These are phyloP conservation scores for Botrytis medusae DNA, from an alignment of 2,329 filamentous ascomycete species.

Conservation along the genomic window DNA sequence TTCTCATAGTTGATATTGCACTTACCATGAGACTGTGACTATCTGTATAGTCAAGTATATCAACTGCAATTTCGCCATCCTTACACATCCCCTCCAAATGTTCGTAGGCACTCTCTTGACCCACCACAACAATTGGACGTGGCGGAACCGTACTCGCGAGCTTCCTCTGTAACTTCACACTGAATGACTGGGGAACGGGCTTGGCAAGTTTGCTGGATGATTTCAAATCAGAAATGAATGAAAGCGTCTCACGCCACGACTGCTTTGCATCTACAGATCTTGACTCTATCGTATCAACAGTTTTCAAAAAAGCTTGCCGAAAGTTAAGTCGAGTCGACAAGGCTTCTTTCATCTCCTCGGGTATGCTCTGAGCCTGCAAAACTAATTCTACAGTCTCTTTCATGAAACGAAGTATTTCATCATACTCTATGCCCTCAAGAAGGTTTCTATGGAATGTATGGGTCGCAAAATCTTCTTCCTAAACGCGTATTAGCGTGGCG, in stretches of 20 bases:
- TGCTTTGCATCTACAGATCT: conserved; percentile 46
- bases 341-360: conserved; percentile 49
- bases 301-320: conserved; percentile 60
- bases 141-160: conserved; percentile 93
- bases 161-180: conserved; percentile 84
- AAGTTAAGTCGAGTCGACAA: conserved; percentile 66
- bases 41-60: conserved; percentile 66
- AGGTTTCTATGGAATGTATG: conserved; percentile 84
- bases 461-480: conserved; percentile 96
- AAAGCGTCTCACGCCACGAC: conserved; percentile 45
- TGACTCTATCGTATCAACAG: conserved; percentile 50
- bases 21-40: conserved; percentile 68
- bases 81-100: conserved; percentile 70
- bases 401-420: conserved; percentile 38
- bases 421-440: conserved; percentile 60
- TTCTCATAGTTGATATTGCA: not conserved
- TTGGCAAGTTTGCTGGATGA: conserved; percentile 62
- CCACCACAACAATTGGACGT: conserved; percentile 78
- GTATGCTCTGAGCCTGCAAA: conserved; percentile 29
- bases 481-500: conserved; percentile 11
- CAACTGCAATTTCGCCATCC: conserved; percentile 68
- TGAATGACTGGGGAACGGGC: conserved; percentile 76
- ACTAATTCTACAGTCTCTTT: conserved; percentile 39
- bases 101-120: conserved; percentile 67
- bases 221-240: conserved; percentile 54